Evolutionary conservation across 2,329 filamentous ascomycete species (phyloP).

Genomic region (Fusarium acutatum): DNA sequence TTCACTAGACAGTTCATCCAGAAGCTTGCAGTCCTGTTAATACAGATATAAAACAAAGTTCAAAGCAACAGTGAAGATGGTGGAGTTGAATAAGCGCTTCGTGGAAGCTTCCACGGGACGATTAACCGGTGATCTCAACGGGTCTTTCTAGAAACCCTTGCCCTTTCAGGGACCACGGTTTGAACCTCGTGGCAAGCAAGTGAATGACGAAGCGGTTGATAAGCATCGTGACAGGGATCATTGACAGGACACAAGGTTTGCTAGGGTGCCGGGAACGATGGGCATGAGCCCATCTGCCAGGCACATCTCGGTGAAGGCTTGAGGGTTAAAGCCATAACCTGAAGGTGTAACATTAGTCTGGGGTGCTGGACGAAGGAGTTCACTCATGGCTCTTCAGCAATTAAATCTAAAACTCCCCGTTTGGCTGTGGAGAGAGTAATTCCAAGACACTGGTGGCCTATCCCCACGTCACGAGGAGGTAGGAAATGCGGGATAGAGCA

Average conservation of each 20-base stretch:
- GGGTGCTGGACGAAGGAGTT: constrained; percentile 5
- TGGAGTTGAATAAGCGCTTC: not conserved
- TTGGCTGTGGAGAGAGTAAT: not conserved
- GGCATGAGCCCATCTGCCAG: constrained; percentile 20
- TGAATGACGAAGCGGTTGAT: constrained; percentile 35
- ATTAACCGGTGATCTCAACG: constrained; percentile 20
- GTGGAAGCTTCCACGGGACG: constrained; percentile 25
- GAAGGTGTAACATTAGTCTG: constrained; percentile 34
- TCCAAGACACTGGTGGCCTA: not conserved
- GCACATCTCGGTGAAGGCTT: constrained; percentile 17
- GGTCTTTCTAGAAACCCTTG: constrained; percentile 2
- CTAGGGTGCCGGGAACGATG: constrained; percentile 15
- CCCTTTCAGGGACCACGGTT: constrained; percentile 11
- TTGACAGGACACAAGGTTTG: constrained; percentile 25
- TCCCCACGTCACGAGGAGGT: not conserved
- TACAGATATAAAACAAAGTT: not conserved
- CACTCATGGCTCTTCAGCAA: not conserved
- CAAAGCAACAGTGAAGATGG: not conserved
- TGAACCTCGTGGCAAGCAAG: constrained; percentile 9
- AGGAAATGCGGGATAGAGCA: not conserved
- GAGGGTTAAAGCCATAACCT: constrained; percentile 18
- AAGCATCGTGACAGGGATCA: constrained; percentile 25
- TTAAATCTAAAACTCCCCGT: not conserved
- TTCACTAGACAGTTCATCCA: not conserved
- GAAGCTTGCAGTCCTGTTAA: not conserved